A percentile compares a stretch with the other conserved stretches of the same genome.
phyloP scores from a whole-genome alignment of 257 asterid species.

The Solanum acaule region DNA sequence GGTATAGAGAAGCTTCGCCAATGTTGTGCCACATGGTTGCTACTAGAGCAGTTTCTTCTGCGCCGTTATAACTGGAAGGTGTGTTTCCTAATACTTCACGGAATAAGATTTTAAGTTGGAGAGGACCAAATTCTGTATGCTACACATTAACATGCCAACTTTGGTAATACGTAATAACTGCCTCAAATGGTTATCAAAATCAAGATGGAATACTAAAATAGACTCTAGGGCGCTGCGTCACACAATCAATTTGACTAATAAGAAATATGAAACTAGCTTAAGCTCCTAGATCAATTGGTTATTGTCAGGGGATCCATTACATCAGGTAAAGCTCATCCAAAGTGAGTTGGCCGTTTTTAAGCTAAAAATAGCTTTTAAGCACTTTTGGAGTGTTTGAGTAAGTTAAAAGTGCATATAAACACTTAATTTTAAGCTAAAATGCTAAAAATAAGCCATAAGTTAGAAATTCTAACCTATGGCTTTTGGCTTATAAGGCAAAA shows the following conservation, averaged over 20 bases:
- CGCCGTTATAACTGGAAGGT: constrained; percentile 90
- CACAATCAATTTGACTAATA: not conserved
- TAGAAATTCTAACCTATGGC: not conserved
- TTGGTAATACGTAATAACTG: not conserved
- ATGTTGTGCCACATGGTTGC: constrained; percentile 90
- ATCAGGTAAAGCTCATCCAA: not conserved
- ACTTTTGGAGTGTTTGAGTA: not conserved
- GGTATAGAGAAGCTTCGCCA: constrained; percentile 98
- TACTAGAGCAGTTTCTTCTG: constrained; percentile 88
- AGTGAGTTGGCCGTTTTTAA: not conserved
- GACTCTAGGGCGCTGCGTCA: not conserved
- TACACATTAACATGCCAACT: not conserved
- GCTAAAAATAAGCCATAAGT: too few species aligned
- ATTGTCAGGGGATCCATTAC: not conserved
- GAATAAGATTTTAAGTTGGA: not conserved
- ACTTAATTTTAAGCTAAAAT: not conserved
- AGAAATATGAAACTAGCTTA: not conserved
- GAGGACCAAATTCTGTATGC: not conserved
- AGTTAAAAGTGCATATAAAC: not conserved
- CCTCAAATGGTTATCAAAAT: constrained; percentile 1
- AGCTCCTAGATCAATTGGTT: not conserved
- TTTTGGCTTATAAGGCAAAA: too few species aligned
- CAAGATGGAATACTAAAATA: not conserved
- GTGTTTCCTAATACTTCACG: constrained; percentile 4
- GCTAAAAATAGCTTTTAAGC: not conserved